Evolutionary conservation across 331 rosid genomes (phyloP).

Genomic region (Acacia concinna): DNA sequence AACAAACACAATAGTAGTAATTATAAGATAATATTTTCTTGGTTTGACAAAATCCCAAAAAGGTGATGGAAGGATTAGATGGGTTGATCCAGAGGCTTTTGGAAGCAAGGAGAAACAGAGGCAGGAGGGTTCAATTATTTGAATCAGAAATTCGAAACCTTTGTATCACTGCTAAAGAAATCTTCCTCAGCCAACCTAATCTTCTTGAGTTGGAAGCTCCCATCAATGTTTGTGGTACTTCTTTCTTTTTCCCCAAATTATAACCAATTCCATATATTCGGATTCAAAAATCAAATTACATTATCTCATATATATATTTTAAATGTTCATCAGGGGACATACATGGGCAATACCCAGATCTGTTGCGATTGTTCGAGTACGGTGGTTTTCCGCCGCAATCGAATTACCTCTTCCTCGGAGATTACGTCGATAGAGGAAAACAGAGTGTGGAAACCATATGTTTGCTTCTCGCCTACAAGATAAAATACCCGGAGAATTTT

Average conservation of each 20-base stretch:
- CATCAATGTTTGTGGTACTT: conserved; percentile 62
- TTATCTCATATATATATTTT: not conserved
- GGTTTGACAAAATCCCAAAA: not conserved
- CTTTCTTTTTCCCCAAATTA: not conserved
- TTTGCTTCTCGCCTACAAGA: conserved; percentile 58
- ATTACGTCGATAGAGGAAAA: conserved; percentile 73
- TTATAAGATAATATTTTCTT: not conserved
- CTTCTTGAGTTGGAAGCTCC: conserved; percentile 70
- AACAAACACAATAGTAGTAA: not conserved
- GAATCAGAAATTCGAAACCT: conserved; percentile 69
- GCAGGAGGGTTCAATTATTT: conserved; percentile 48
- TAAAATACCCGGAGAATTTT: conserved; percentile 55
- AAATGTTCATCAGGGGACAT: conserved; percentile 47
- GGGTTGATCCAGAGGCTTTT: conserved; percentile 54
- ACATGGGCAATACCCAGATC: conserved; percentile 69
- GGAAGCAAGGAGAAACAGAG: conserved; percentile 56
- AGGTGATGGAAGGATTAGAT: conserved; percentile 63
- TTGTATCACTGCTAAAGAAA: conserved; percentile 53
- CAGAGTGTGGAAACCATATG: conserved; percentile 67
- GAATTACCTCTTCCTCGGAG: conserved; percentile 64
- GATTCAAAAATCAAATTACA: not conserved
- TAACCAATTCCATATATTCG: not conserved
- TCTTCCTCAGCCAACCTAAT: conserved; percentile 61
- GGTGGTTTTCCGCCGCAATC: conserved; percentile 70
- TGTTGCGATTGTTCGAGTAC: conserved; percentile 51